Evolutionary conservation across 176 grass and related monocot genomes (phyloP), one percentile per base, ranked within the genome.

Genomic region (Metroxylon sagu): DNA sequence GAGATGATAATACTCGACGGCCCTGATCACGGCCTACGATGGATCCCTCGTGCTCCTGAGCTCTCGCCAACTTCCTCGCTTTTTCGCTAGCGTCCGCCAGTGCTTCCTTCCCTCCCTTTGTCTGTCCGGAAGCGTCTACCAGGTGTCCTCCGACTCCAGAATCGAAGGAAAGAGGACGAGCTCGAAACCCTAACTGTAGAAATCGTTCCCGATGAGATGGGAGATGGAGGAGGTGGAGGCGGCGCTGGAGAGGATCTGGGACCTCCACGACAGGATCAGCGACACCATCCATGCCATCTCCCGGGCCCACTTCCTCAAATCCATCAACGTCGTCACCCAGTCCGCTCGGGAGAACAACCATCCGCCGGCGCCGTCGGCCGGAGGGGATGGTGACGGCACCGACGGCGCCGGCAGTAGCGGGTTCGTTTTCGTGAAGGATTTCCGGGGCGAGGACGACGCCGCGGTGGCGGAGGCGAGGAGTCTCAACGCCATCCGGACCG

Each of bases 181-280:
- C 5, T 59, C 19, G 57, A 12, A 71, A 71, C 67, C 77, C 76
- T 62, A 77, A 60, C 35, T n/a, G 48, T 5, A 50, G 12, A 17
- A 25, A 35, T 30, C 5, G 16, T 53, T 26, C 16, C 56, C 51
- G 31, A 75, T 81, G 65, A 74, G 62, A 75, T 81, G 78, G 91
- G 83, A 74, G 64, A 74, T 88, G 30, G 89, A 83, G 71, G 78
- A n/a, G n/a, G n/a, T 70, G 48, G 78, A 74, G 57, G 71, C 69
- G 25, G 85, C 85, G 68, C 75, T 95, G 35, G 89, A 95, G 68
- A 89, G 82, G 81, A 89, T 95, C 85, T 89, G 89, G 75, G 85
- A 95, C 65, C 78, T 95, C 60, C 89, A 95, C 77, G 81, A 95
- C 85, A 89, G 82, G 74, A 80, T 85, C 68, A 95, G 89, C 81